Evolutionary conservation across 179 eudicot species (phyloP), one percentile per base, ranked within the genome.

Genomic region (Pouteria campechiana): DNA sequence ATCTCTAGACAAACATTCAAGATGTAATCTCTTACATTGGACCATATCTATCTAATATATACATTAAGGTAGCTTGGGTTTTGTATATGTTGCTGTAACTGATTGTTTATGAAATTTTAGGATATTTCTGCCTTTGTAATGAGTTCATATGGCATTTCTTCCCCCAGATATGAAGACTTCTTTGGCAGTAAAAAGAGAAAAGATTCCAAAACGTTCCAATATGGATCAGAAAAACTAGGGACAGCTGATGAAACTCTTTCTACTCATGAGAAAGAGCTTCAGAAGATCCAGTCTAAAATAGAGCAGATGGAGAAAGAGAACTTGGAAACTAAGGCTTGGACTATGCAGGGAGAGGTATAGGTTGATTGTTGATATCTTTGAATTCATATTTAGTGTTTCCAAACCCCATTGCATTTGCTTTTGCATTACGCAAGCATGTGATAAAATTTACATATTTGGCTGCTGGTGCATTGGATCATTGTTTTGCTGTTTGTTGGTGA

Each of bases 281-380:
- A 54, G 59, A 79, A 76, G 68, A 58, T 72, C 15, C 71, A 55
- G 32, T 60, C 74, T 21, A 61, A 76, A 68, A 82, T 90, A 61
- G 74, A 76, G 58, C 64, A 76, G 54, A 79, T 82, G 90, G 98
- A 90, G 68, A 77, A 67, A 52, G 78, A 78, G 14, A 90, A 86
- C 59, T 39, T 90, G 60, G 87, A 69, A 17, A 74, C 79, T 25
- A 90, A 75, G 61, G 66, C 70, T 13, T 86, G 98, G 98, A 76
- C 81, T 19, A 86, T 90, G 98, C 81, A 48, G 55, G 95, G 98
- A 9, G 98, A 90, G 94, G 98, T 86, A 58, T n/a, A n/a, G n/a
- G n/a, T n/a, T n/a, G n/a, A n/a, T n/a, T n/a, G n/a, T n/a, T n/a
- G n/a, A n/a, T n/a, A n/a, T n/a, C n/a, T n/a, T n/a, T n/a, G n/a